A percentile compares a stretch with the other conserved stretches of the same genome.
Evolutionary conservation across 2,329 filamentous ascomycete species (phyloP).

Genomic region (Hypoxylon sp.): DNA sequence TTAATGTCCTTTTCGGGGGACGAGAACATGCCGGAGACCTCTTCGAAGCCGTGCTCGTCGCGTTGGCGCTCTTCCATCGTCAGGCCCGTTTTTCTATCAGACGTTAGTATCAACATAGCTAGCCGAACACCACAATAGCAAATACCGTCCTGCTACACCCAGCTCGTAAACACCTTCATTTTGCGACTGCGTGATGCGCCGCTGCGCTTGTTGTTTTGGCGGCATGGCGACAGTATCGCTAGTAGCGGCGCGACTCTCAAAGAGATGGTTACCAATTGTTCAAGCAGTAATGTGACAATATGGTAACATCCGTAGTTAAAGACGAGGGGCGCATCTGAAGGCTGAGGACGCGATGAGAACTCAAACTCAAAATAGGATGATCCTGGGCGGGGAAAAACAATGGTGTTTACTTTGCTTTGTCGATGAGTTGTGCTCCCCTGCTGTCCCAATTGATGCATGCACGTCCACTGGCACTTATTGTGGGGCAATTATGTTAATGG

Average conservation of each 20-base stretch:
- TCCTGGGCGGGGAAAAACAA: conserved; percentile 28
- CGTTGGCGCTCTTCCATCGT: conserved; percentile 83
- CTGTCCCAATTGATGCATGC: conserved; percentile 42
- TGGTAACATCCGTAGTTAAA: neutral
- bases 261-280: conserved; percentile 8
- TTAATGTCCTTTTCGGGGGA: conserved; percentile 74
- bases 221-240: conserved; percentile 52
- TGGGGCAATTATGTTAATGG: conserved; percentile 25
- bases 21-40: conserved; percentile 88
- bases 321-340: conserved; percentile 10
- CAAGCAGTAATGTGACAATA: conserved; percentile 3
- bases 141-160: conserved; percentile 63
- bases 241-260: neutral
- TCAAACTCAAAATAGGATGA: conserved; percentile 7
- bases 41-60: conserved; percentile 93
- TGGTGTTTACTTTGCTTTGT: conserved; percentile 42
- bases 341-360: conserved; percentile 1
- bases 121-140: neutral
- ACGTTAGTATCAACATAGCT: conserved; percentile 16
- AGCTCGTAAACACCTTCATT: conserved; percentile 63
- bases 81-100: conserved; percentile 85
- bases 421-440: conserved; percentile 23
- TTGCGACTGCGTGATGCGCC: conserved; percentile 56
- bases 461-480: conserved; percentile 23
- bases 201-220: conserved; percentile 53